Conservation (phyloP, 1,284 basidiomycete genomes). For the Jaminaea rosea region DNA sequence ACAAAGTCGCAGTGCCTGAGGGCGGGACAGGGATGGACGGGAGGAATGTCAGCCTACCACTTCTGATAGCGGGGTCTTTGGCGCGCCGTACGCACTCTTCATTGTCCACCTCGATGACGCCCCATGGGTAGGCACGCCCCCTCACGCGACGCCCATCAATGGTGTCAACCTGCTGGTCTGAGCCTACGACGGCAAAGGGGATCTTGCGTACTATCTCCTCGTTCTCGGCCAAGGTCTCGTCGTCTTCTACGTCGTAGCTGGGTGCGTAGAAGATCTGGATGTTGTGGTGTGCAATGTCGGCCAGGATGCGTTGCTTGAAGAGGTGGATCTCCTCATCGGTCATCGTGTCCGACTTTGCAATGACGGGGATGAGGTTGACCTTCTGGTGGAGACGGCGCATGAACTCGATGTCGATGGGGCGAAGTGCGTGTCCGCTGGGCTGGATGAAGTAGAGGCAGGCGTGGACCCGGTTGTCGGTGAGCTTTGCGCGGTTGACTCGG, state of each 20-base stretch:
- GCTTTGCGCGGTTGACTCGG: conserved; percentile 42
- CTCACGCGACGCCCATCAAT: conserved; percentile 42
- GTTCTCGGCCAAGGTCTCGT: conserved; percentile 43
- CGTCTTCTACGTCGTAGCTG: conserved; percentile 40
- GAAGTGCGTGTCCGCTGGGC: conserved; percentile 43
- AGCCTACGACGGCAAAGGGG: conserved; percentile 44
- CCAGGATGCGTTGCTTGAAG: conserved; percentile 44
- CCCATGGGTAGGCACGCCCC: conserved; percentile 45
- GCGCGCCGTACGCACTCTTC: no score
- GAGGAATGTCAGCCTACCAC: no score
- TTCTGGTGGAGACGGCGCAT: conserved; percentile 43
- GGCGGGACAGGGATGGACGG: no score
- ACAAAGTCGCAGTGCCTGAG: conserved; percentile 48
- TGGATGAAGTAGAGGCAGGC: conserved; percentile 47
- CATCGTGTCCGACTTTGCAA: conserved; percentile 45
- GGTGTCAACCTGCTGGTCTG: conserved; percentile 42
- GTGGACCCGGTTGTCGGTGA: conserved; percentile 45
- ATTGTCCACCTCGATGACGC: conserved; percentile 46
- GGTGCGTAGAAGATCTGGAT: conserved; percentile 45
- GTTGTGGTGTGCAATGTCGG: conserved; percentile 42
- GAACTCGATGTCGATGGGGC: conserved; percentile 46
- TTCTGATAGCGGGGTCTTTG: no score
- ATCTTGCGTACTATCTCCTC: conserved; percentile 44
- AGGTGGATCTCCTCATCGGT: conserved; percentile 37
- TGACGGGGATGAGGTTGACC: conserved; percentile 46